Evolutionary conservation across 768 basidiomycete species (phyloP), one percentile per base, ranked within the genome.

Genomic region (Leccinum ochraceum): DNA sequence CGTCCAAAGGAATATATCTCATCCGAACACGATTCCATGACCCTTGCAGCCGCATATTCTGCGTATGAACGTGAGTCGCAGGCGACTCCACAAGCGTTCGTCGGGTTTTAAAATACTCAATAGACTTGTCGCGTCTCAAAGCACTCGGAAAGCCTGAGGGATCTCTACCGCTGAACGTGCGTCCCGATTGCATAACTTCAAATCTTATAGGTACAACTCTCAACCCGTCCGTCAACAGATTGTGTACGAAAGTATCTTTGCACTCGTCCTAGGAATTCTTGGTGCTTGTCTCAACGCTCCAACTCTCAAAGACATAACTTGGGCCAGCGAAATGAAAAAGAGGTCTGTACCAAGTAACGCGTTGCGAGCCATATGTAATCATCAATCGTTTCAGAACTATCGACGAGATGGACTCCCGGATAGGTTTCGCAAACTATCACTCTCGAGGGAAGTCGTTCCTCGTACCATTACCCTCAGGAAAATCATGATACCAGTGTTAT

Each of bases 291-390:
- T 90, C 60, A 87, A 83, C 64, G 81, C 88, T 7, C 84, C 90
- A 1, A 71, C 79, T 34, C 75, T 94, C 36, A 91, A 88, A 66
- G 90, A 93, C 67, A 90, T 94, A 60, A 88, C 89, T 36, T 95
- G 92, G 93, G 84, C 90, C 17, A 92, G 89, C 66, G 92, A 95
- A 75, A 94, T 94, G 92, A 83, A 82, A 66, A 87, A 83, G 69
- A 81, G 87, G 92, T 92, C 66, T 65, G 85, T 74, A 17, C 32
- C 7, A 6, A 46, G 32, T 22, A n/a, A 36, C 52, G 0, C 28
- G 4, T 52, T n/a, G 28, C 20, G 22, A 58, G 8, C 16, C 6
- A 24, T 16, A 26, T 46, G 14, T 52, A 22, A 52, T 51, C 55
- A 48, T 58, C 42, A 20, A 8, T 58, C 30, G n/a, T 61, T 42